These are phyloP conservation scores for Pinus taeda DNA, from an alignment of 75 land plant species.

Conservation along the genomic window DNA sequence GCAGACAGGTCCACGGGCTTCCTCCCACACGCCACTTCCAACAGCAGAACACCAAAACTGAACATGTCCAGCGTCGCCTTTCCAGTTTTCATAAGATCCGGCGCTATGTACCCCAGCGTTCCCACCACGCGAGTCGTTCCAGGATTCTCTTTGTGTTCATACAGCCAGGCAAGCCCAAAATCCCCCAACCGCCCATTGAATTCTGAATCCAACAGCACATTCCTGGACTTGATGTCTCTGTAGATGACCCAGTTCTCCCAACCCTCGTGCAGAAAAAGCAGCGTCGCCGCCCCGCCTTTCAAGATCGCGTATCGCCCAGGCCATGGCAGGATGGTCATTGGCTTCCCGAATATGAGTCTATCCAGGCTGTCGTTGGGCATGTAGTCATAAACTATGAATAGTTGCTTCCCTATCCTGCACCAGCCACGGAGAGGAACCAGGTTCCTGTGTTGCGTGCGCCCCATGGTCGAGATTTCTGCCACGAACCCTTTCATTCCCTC, in stretches of 20 bases:
- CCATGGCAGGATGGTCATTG: slow-evolving; percentile 30
- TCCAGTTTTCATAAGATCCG: slow-evolving; percentile 37
- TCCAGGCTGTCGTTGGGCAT: slow-evolving; percentile 67
- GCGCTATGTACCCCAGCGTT: slow-evolving; percentile 54
- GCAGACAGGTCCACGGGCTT: slow-evolving; percentile 29
- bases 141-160: slow-evolving; percentile 49
- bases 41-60: slow-evolving; percentile 43
- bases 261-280: slow-evolving; percentile 57
- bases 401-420: slow-evolving; percentile 37
- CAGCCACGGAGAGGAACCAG: slow-evolving; percentile 45
- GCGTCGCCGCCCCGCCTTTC: slow-evolving; percentile 42
- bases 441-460: slow-evolving; percentile 40
- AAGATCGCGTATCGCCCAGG: slow-evolving; percentile 49
- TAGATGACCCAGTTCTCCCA: slow-evolving; percentile 62
- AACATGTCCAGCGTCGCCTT: slow-evolving; percentile 51
- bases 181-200: slow-evolving; percentile 53
- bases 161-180: slow-evolving; percentile 60
- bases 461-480: slow-evolving; percentile 44
- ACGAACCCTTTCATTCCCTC: slow-evolving; percentile 45
- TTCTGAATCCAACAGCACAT: slow-evolving; percentile 51
- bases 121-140: slow-evolving; percentile 45
- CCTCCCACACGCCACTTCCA: slow-evolving; percentile 53
- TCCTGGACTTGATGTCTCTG: slow-evolving; percentile 55
- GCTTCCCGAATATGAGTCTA: slow-evolving; percentile 34
- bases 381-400: slow-evolving; percentile 49